These are phyloP conservation scores for Termitomyces sp. DNA, from an alignment of 768 basidiomycete genomes.

Conservation along the genomic window DNA sequence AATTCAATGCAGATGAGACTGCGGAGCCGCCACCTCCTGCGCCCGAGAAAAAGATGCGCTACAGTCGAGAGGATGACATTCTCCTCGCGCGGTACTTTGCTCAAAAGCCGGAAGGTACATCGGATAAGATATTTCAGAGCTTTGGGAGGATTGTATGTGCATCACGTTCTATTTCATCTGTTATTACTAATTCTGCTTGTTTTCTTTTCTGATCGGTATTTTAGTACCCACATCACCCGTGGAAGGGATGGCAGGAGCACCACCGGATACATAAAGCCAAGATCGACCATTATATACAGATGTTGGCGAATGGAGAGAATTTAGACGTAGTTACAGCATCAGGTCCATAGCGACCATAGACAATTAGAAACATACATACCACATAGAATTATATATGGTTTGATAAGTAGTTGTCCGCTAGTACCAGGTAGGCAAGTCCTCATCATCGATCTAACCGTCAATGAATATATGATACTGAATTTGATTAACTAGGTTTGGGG, in stretches of 20 bases:
- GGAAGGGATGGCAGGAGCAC: slow-evolving; percentile 95
- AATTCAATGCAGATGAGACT: slow-evolving; percentile 57
- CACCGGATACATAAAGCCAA: slow-evolving; percentile 84
- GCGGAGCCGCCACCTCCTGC: slow-evolving; percentile 70
- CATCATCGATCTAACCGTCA: too few relatives aligned
- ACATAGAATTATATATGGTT: too few relatives aligned
- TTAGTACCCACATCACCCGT: slow-evolving; percentile 84
- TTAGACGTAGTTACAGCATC: slow-evolving; percentile 24
- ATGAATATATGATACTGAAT: too few relatives aligned
- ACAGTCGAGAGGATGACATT: slow-evolving; percentile 74
- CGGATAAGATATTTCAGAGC: slow-evolving; percentile 77
- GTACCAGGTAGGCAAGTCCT: too few relatives aligned
- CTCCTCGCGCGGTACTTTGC: slow-evolving; percentile 72
- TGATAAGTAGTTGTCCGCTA: too few relatives aligned
- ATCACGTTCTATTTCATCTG: not conserved
- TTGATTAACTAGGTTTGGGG: too few relatives aligned
- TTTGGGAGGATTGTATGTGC: slow-evolving; percentile 63
- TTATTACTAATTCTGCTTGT: not conserved
- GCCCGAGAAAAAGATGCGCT: slow-evolving; percentile 86
- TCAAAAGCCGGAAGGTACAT: slow-evolving; percentile 72
- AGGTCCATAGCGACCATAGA: not conserved
- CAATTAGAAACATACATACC: not conserved
- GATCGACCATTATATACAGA: slow-evolving; percentile 73
- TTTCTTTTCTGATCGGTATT: not conserved
- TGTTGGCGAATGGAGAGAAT: slow-evolving; percentile 50